These are phyloP conservation scores for Phytopythium delawarense DNA, from an alignment of 352 stramenopile genomes.

Conservation along the genomic window DNA sequence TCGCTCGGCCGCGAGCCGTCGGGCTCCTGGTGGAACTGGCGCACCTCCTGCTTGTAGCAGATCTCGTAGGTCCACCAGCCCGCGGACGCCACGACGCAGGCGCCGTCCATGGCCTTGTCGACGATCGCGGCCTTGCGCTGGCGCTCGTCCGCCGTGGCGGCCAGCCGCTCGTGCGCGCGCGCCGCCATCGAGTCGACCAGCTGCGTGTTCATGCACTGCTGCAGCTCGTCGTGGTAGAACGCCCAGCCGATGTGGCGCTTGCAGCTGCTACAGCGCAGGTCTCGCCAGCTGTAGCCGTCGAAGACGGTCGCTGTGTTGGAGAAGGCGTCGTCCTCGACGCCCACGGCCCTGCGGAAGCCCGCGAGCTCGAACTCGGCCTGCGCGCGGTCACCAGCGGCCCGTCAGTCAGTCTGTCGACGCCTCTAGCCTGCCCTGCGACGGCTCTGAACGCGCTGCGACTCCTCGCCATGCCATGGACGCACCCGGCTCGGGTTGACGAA, in stretches of 20 bases:
- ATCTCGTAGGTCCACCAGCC: constrained; percentile 87
- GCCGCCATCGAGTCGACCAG: constrained; percentile 47
- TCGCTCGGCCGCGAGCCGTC: constrained; percentile 68
- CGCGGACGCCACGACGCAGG: constrained; percentile 50
- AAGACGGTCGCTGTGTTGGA: constrained; percentile 79
- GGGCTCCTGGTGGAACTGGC: constrained; percentile 75
- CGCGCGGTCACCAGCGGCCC: not conserved
- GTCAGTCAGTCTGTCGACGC: not conserved
- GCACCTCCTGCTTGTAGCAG: constrained; percentile 78
- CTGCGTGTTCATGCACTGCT: constrained; percentile 64
- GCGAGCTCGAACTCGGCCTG: constrained; percentile 79
- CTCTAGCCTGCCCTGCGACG: too few relatives aligned
- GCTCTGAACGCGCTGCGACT: too few relatives aligned
- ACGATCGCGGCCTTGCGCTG: constrained; percentile 42
- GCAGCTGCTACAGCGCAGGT: constrained; percentile 68
- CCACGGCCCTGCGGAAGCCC: constrained; percentile 58
- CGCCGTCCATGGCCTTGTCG: constrained; percentile 39
- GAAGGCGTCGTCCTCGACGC: constrained; percentile 53
- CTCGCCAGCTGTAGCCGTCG: constrained; percentile 77
- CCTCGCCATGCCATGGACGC: constrained; percentile 2
- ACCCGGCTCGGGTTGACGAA: constrained; percentile 76
- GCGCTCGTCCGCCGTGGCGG: constrained; percentile 24
- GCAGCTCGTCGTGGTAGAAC: constrained; percentile 77
- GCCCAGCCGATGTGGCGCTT: constrained; percentile 80
- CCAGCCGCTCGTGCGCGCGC: constrained; percentile 33